Evolutionary conservation across 352 stramenopile species (phyloP).

Genomic region (Pythium insidiosum): DNA sequence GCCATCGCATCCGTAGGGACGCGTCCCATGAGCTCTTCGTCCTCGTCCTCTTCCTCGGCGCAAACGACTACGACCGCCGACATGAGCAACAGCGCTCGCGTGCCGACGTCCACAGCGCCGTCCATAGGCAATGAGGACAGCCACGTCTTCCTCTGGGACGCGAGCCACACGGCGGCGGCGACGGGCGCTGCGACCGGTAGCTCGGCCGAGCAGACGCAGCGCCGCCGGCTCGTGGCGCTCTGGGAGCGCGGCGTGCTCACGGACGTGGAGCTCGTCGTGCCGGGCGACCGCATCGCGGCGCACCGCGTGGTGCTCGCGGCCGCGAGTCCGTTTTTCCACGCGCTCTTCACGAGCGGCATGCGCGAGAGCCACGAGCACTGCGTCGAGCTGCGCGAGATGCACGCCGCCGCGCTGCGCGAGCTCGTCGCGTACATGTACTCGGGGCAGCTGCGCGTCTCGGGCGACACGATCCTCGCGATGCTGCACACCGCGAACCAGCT

Average conservation of each 20-base stretch:
- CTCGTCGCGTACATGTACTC: constrained; percentile 67
- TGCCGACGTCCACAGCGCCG: not conserved
- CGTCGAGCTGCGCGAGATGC: constrained; percentile 48
- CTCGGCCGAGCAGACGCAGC: constrained; percentile 17
- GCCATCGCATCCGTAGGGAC: too few species aligned
- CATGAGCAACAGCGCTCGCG: constrained; percentile 19
- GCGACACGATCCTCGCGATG: constrained; percentile 53
- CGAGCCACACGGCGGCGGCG: not conserved
- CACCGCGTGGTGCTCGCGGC: constrained; percentile 58
- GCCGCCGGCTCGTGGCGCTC: constrained; percentile 35
- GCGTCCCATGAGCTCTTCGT: too few species aligned
- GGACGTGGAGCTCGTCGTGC: constrained; percentile 55
- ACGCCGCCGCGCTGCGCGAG: constrained; percentile 30
- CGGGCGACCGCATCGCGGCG: constrained; percentile 31
- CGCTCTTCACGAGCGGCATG: constrained; percentile 73
- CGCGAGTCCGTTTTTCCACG: constrained; percentile 63
- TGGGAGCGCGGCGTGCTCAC: constrained; percentile 39
- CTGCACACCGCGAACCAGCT: constrained; percentile 61
- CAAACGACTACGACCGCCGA: not conserved
- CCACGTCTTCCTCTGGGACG: too few species aligned
- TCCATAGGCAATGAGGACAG: too few species aligned
- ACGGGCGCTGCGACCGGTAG: not conserved
- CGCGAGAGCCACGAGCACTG: constrained; percentile 31
- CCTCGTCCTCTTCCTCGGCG: too few species aligned
- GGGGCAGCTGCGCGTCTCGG: constrained; percentile 39